Percentiles rank a stretch among this genome's conserved stretches.
Evolutionary conservation across 441 rosid species (phyloP).

Genomic region (Bocquillonia castaneifolia): DNA sequence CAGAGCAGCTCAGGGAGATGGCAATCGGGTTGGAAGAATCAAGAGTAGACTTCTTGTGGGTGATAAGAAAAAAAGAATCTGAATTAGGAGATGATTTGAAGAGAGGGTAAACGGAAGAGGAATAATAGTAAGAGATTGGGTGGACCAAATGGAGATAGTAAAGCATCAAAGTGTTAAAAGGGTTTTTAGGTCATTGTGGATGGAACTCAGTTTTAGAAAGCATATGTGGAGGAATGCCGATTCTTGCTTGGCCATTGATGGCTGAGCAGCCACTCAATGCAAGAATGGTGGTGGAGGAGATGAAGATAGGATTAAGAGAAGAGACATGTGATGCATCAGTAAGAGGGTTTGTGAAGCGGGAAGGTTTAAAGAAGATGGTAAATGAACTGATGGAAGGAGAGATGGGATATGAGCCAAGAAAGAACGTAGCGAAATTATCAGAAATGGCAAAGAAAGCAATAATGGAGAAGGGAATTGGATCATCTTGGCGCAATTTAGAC

Average conservation of each 20-base stretch:
- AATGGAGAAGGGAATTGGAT: constrained; percentile 44
- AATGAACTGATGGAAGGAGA: constrained; percentile 60
- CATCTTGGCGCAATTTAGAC: constrained; percentile 54
- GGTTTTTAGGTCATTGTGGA: constrained; percentile 72
- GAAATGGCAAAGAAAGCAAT: constrained; percentile 44
- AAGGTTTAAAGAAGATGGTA: constrained; percentile 41
- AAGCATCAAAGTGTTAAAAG: constrained; percentile 45
- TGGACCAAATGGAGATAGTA: constrained; percentile 53
- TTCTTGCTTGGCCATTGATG: constrained; percentile 71
- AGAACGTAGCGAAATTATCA: constrained; percentile 34
- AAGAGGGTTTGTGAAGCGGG: constrained; percentile 43
- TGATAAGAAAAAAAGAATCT: constrained; percentile 30
- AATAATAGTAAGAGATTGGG: constrained; percentile 59
- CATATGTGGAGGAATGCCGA: constrained; percentile 54
- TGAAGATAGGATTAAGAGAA: constrained; percentile 50
- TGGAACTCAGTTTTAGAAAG: constrained; percentile 75
- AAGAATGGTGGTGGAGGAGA: constrained; percentile 57
- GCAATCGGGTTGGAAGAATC: constrained; percentile 54
- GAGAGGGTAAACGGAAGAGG: constrained; percentile 41
- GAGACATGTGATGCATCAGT: constrained; percentile 37
- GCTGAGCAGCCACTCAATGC: constrained; percentile 68
- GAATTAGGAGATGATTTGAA: constrained; percentile 38
- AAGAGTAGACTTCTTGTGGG: constrained; percentile 52
- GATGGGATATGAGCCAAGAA: constrained; percentile 34
- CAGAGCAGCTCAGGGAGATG: constrained; percentile 40